These are phyloP conservation scores for Pachysandra terminalis DNA, from an alignment of 164 flowering plant genomes.

Conservation along the genomic window DNA sequence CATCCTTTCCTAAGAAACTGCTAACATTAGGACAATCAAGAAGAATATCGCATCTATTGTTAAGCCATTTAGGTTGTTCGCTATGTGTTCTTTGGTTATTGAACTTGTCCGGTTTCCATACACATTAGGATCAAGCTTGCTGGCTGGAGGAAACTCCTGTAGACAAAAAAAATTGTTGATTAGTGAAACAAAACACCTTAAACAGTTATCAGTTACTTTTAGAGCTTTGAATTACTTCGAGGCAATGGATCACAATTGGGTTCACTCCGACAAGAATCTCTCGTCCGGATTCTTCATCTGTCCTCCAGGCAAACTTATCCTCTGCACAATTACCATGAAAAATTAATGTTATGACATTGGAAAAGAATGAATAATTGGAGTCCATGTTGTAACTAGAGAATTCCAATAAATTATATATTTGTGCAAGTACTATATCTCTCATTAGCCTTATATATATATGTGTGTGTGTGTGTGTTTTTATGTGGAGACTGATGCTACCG, in stretches of 20 bases:
- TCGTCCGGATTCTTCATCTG: slow-evolving; percentile 86
- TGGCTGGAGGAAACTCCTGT: slow-evolving; percentile 82
- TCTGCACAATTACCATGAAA: slow-evolving; percentile 33
- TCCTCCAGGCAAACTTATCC: slow-evolving; percentile 79
- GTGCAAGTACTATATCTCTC: no score
- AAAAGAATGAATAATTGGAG: not conserved
- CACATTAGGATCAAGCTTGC: slow-evolving; percentile 57
- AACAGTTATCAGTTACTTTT: not conserved
- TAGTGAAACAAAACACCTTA: not conserved
- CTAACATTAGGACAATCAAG: no score
- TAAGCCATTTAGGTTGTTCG: slow-evolving; percentile 53
- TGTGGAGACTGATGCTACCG: no score
- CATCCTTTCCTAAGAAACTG: not conserved
- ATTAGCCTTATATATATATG: no score
- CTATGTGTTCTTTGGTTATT: slow-evolving; percentile 53
- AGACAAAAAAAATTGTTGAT: slow-evolving; percentile 7
- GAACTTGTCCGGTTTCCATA: slow-evolving; percentile 69
- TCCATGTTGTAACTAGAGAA: no score
- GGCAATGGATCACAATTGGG: slow-evolving; percentile 67
- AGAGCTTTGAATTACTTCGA: slow-evolving; percentile 43
- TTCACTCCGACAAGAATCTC: slow-evolving; percentile 96
- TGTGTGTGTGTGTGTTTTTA: no score
- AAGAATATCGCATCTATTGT: slow-evolving; percentile 50
- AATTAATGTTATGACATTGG: not conserved
- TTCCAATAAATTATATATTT: no score